Evolutionary conservation across 1,284 basidiomycete genomes (phyloP).

Genomic region (Pyrrhoderma lamaoense): DNA sequence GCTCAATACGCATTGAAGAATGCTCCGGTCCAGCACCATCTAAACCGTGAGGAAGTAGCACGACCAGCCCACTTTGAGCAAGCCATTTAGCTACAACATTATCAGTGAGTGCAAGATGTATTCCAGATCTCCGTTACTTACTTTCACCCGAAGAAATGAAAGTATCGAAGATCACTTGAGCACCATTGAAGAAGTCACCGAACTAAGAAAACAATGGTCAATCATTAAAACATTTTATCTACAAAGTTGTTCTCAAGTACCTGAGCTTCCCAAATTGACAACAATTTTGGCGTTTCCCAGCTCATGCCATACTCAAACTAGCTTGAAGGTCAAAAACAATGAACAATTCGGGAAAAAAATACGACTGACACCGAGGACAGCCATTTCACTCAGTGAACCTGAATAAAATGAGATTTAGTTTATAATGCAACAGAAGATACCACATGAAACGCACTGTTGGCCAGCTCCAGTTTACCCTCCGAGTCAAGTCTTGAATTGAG

Average conservation of each 20-base stretch:
- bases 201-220: conserved; percentile 36
- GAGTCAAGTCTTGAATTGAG: conserved; percentile 62
- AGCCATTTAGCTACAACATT: conserved; percentile 76
- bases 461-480: conserved; percentile 70
- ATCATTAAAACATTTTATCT: neutral
- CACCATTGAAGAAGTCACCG: conserved; percentile 90
- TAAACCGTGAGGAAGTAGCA: conserved; percentile 80
- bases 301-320: conserved; percentile 85
- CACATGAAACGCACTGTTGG: conserved; percentile 60
- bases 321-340: conserved; percentile 11
- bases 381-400: conserved; percentile 85
- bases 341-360: neutral
- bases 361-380: conserved; percentile 66
- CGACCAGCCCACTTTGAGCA: conserved; percentile 82
- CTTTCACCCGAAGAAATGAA: conserved; percentile 80
- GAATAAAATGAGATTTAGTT: neutral
- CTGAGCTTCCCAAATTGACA: conserved; percentile 90
- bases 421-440: neutral
- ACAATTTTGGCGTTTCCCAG: conserved; percentile 73
- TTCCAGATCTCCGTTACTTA: conserved; percentile 31
- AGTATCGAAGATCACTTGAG: conserved; percentile 83
- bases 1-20: conserved; percentile 77
- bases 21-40: conserved; percentile 92
- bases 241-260: conserved; percentile 27
- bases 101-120: neutral